phyloP scores from a whole-genome alignment of 2,329 filamentous ascomycete genomes.

The Monilinia aucupariae region DNA sequence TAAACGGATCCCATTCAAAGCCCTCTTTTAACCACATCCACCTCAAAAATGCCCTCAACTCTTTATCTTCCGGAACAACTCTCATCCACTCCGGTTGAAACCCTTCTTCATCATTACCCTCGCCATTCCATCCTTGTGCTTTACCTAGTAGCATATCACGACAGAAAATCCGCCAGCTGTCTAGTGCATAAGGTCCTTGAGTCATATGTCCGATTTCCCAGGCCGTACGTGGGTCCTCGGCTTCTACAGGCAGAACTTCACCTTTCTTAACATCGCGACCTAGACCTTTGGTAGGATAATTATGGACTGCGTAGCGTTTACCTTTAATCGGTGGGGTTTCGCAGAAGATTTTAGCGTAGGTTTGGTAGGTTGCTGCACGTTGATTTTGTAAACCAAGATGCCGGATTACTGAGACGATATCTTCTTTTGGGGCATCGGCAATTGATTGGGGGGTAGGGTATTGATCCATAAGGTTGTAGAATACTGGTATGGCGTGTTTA shows the following conservation, averaged over 20 bases:
- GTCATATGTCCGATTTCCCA: slow-evolving; percentile 88
- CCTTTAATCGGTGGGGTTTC: slow-evolving; percentile 51
- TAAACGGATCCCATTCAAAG: slow-evolving; percentile 71
- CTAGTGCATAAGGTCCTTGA: slow-evolving; percentile 74
- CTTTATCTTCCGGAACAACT: slow-evolving; percentile 77
- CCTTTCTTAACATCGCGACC: slow-evolving; percentile 44
- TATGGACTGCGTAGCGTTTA: slow-evolving; percentile 50
- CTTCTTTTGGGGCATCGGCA: slow-evolving; percentile 48
- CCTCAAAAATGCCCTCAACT: slow-evolving; percentile 75
- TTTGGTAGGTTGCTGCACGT: slow-evolving; percentile 62
- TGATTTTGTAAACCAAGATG: slow-evolving; percentile 66
- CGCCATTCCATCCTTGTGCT: slow-evolving; percentile 61
- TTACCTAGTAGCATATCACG: slow-evolving; percentile 67
- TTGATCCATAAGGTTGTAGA: slow-evolving; percentile 59
- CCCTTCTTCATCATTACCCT: slow-evolving; percentile 49
- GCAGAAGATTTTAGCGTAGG: slow-evolving; percentile 65
- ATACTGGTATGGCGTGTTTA: slow-evolving; percentile 66
- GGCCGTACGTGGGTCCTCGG: slow-evolving; percentile 32
- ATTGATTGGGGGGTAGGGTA: slow-evolving; percentile 65
- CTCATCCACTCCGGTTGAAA: slow-evolving; percentile 90
- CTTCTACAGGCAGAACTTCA: slow-evolving; percentile 44
- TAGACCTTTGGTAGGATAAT: slow-evolving; percentile 48
- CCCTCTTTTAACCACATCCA: slow-evolving; percentile 93
- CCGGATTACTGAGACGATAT: slow-evolving; percentile 58
- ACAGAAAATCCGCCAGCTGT: slow-evolving; percentile 93